Evolutionary conservation across 495 filamentous ascomycete genomes (phyloP), one percentile per base, ranked within the genome.

Genomic region (Chaetomium fimeti): DNA sequence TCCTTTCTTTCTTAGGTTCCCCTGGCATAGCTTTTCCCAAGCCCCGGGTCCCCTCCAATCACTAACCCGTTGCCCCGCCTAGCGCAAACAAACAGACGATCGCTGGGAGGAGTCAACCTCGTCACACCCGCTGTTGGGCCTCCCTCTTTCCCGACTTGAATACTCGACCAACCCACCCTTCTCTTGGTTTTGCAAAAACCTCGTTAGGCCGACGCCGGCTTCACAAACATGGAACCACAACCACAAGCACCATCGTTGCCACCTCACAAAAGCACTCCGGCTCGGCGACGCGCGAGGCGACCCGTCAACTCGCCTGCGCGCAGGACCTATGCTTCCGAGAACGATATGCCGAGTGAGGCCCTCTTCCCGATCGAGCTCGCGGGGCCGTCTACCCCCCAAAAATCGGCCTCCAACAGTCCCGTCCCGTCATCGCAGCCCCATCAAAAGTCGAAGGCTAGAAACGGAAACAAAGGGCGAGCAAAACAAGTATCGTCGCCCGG

Each of bases 281-380:
- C 71, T 61, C 71, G 77, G 24, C 78, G 79, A 43, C 77, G 79
- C 27, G 60, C 68, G 47, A 76, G 77, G 59, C 71, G 75, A 32
- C 72, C 65, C 20, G 66, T 72, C 27, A 74, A 75, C 38, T 70
- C 73, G 11, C 70, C 75, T 0, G 73, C 74, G 13, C 72, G 71
- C 56, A 82, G 76, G 62, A 75, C 68, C 12, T 82, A 83, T 68
- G 79, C 76, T 49, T 83, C 80, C 45, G 80, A 83, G 66, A 83
- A 76, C 62, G 80, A 83, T 61, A 68, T 80, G 66, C 69, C 75
- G 2, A 66, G 61, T 27, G 66, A 74, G 24, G 32, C 49, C 32
- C 27, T 62, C 29, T 65, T 60, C 36, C 59, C 69, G 16, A 64
- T 73, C 5, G 71, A 73, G 55, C 68, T 73, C 43, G 55, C 22